Percentiles rank a stretch among this genome's conserved stretches.
Evolutionary conservation across 768 basidiomycete species (phyloP).

Genomic region (Suillus paluster): DNA sequence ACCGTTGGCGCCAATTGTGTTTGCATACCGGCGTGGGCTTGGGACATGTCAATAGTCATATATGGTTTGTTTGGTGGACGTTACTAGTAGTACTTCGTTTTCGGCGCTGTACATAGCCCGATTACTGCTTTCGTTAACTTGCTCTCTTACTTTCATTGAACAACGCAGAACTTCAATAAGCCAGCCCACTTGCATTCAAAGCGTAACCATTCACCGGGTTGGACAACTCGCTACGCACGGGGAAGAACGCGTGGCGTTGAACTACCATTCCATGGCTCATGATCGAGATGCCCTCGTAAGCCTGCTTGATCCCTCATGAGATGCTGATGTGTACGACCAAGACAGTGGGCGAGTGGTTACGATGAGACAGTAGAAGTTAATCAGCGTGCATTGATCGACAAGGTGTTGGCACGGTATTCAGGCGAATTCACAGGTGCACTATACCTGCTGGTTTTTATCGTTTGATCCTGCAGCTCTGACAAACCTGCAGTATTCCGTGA

Average conservation of each 20-base stretch:
- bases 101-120: not conserved
- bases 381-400: constrained; percentile 96
- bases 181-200: constrained; percentile 7
- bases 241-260: constrained; percentile 18
- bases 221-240: constrained; percentile 16
- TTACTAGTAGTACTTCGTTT: too few relatives aligned
- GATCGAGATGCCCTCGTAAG: constrained; percentile 37
- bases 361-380: constrained; percentile 91
- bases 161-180: not conserved
- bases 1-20: too few relatives aligned
- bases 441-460: not conserved
- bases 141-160: not conserved
- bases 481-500: constrained; percentile 65
- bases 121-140: not conserved
- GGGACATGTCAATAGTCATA: too few relatives aligned
- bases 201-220: constrained; percentile 1
- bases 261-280: constrained; percentile 24
- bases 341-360: constrained; percentile 59
- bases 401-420: constrained; percentile 93
- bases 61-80: too few relatives aligned
- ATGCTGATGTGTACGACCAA: constrained; percentile 5
- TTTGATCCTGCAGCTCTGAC: constrained; percentile 4
- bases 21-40: too few relatives aligned
- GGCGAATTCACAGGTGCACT: constrained; percentile 83
- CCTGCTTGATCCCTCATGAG: not conserved